These are phyloP conservation scores for Candida buenavistaensis DNA, from an alignment of 1,139 yeast species.

Conservation along the genomic window DNA sequence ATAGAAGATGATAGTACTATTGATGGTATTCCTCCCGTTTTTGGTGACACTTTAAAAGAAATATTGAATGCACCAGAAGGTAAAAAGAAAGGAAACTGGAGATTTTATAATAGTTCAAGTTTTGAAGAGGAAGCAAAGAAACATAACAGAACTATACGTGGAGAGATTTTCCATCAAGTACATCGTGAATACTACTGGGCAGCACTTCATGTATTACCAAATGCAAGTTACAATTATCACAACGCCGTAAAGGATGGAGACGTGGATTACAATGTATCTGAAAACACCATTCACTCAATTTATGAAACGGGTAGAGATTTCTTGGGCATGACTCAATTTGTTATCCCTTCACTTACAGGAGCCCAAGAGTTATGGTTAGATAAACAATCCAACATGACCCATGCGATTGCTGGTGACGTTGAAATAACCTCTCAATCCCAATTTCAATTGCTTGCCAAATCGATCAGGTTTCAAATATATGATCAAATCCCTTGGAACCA, in stretches of 20 bases:
- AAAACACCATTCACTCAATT: constrained; percentile 23
- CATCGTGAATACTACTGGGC: constrained; percentile 18
- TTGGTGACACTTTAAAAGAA: constrained; percentile 24
- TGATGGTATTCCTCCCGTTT: constrained; percentile 29
- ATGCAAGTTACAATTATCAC: constrained; percentile 34
- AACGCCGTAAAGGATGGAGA: constrained; percentile 29
- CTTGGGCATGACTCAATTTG: constrained; percentile 14
- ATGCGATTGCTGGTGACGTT: constrained; percentile 5
- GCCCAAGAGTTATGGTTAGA: constrained; percentile 12
- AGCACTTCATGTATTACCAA: constrained; percentile 14
- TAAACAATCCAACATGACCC: constrained; percentile 10
- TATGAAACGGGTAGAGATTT: constrained; percentile 48
- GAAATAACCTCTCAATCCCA: constrained; percentile 16
- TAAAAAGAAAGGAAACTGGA: constrained; percentile 43
- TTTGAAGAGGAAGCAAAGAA: constrained; percentile 30
- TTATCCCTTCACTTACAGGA: constrained; percentile 11
- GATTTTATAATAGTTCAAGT: constrained; percentile 27
- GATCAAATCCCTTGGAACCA: constrained; percentile 56
- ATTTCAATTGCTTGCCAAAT: constrained; percentile 26
- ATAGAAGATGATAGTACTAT: constrained; percentile 34
- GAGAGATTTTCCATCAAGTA: constrained; percentile 33
- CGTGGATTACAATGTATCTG: constrained; percentile 25
- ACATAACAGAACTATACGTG: constrained; percentile 24
- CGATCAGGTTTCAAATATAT: constrained; percentile 34
- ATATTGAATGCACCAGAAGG: constrained; percentile 22